These are phyloP conservation scores for Microbotryomycetes sp. DNA, from an alignment of 1,284 basidiomycete species.

Conservation along the genomic window DNA sequence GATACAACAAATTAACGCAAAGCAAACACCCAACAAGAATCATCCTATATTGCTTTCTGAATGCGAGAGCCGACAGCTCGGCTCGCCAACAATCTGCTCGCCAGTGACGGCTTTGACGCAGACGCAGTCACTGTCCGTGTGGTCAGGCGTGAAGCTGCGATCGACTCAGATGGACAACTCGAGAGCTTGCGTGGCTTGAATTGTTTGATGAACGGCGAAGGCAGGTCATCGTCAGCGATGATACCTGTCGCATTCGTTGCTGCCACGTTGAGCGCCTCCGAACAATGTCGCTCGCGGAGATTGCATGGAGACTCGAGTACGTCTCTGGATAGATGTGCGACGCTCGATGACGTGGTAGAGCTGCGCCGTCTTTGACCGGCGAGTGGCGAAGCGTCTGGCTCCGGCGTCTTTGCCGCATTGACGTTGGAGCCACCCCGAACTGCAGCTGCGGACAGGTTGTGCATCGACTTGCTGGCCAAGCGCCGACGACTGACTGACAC, in stretches of 20 bases:
- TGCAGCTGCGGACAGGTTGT: constrained; percentile 28
- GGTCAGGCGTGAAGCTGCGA: background rate
- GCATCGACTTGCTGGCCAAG: constrained; percentile 35
- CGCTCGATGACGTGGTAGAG: background rate
- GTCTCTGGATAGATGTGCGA: constrained; percentile 42
- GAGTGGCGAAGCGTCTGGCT: constrained; percentile 6
- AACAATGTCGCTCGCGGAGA: too few species aligned
- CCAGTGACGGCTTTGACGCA: background rate
- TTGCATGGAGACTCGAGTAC: background rate
- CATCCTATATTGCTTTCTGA: too few species aligned
- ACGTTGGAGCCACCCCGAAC: too few species aligned
- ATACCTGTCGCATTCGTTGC: constrained; percentile 52
- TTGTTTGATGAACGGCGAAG: constrained; percentile 67
- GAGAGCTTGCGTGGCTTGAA: background rate
- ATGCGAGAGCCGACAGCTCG: background rate
- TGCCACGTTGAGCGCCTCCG: background rate
- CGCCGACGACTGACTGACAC: constrained; percentile 26
- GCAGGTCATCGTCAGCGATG: constrained; percentile 71
- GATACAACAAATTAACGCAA: too few species aligned
- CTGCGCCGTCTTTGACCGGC: constrained; percentile 6
- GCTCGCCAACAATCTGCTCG: background rate
- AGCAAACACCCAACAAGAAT: too few species aligned
- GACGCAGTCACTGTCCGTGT: background rate
- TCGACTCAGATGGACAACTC: background rate
- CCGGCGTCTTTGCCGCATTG: constrained; percentile 14